Evolutionary conservation across 768 basidiomycete genomes (phyloP), one percentile per base, ranked within the genome.

Genomic region (Dioszegia crocea): DNA sequence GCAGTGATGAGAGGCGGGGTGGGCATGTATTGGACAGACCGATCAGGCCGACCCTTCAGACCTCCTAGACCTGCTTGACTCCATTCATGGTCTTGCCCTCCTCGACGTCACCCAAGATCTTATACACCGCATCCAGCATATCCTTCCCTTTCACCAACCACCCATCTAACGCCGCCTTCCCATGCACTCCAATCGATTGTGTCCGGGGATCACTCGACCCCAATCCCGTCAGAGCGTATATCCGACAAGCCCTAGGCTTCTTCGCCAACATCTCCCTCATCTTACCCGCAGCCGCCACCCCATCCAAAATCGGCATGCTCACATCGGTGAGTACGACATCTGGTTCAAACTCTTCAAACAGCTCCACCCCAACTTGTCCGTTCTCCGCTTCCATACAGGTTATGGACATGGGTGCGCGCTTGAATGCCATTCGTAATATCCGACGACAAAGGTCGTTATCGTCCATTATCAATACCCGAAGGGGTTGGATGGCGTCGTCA

Each of bases 281-380:
- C 59, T 56, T 31, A 5, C 62, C 55, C 9, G 68, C 66, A 0
- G 68, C 59, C 1, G 63, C 59, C 17, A 71, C 47, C 5, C 72
- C 72, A 45, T 71, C 69, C 69, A 74, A 67, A 5, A 60, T 56
- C 0, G 72, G 72, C 72, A 74, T 74, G 5, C 65, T 67, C 4
- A 74, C 60, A 53, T 74, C 72, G n/a, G 67, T 65, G 14, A 71
- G 47, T 0, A 67, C 62, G 26, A 74, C 30, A 50, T 71, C 56
- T 1, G 72, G 72, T 17, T 24, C 36, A 36, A 64, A 65, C 1
- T 56, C 52, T 1, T 23, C 48, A 40, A 67, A 67, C 0, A 46
- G 17, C 17, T 71, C 61, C 14, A 74, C 27, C 2, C 63, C 72
- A 29, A 66, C 52, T 44, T 53, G 24, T 2, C 69, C 69, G 30